Conservation (phyloP, 495 filamentous ascomycete species). For the Podospora appendiculata region DNA sequence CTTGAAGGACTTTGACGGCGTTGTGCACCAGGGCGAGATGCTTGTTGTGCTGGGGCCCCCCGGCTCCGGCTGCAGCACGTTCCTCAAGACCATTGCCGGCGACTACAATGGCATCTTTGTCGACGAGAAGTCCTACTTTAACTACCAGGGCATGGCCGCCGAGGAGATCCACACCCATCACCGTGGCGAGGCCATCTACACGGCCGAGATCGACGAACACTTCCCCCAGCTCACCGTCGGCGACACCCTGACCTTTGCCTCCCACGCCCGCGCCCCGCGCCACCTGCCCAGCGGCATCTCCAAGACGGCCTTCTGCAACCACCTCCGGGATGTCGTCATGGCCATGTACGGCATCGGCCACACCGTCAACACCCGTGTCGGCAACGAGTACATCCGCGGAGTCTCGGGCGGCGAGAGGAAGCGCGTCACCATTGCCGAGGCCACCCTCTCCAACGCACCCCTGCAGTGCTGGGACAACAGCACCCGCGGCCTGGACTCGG, state of each 20-base stretch:
- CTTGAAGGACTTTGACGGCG: constrained; percentile 66
- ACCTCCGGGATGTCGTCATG: constrained; percentile 71
- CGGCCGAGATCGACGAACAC: constrained; percentile 72
- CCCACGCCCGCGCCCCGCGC: constrained; percentile 55
- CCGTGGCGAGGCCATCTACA: constrained; percentile 75
- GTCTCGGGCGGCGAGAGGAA: constrained; percentile 79
- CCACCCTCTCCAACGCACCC: constrained; percentile 53
- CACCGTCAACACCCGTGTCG: constrained; percentile 68
- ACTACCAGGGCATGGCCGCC: constrained; percentile 61
- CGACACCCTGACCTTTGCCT: constrained; percentile 73
- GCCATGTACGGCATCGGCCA: constrained; percentile 70
- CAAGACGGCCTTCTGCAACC: constrained; percentile 50
- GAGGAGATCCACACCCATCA: constrained; percentile 60
- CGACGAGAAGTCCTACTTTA: constrained; percentile 56
- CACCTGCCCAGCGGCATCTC: constrained; percentile 54
- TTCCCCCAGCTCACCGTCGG: constrained; percentile 77
- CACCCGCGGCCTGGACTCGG: constrained; percentile 72
- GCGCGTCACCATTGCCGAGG: constrained; percentile 75
- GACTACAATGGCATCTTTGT: constrained; percentile 67
- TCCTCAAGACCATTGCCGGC: constrained; percentile 72
- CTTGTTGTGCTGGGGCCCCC: constrained; percentile 70
- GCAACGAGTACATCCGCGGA: constrained; percentile 73
- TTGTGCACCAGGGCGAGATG: constrained; percentile 75
- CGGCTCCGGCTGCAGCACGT: constrained; percentile 70
- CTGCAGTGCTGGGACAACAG: constrained; percentile 84